These are phyloP conservation scores for Ophiostoma sp. DNA, from an alignment of 2,329 filamentous ascomycete genomes.

Conservation along the genomic window DNA sequence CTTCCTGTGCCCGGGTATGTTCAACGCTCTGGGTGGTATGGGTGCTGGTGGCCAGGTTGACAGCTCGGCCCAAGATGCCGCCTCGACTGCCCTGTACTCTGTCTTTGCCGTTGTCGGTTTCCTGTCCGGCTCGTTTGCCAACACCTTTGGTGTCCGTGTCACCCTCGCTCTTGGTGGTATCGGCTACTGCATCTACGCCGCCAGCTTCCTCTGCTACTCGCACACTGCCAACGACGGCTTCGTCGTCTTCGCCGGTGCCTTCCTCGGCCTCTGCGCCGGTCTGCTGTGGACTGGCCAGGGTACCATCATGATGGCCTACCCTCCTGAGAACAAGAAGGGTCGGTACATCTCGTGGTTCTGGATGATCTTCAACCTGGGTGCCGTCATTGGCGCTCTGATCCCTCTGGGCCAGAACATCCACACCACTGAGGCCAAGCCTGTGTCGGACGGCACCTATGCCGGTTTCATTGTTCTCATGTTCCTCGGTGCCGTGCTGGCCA, in stretches of 20 bases:
- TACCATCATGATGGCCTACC: conserved; percentile 86
- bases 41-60: conserved; percentile 30
- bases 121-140: conserved; percentile 71
- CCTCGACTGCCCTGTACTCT: conserved; percentile 44
- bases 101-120: conserved; percentile 57
- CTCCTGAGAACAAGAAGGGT: conserved; percentile 73
- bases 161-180: conserved; percentile 68
- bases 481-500: conserved; percentile 54
- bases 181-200: conserved; percentile 70
- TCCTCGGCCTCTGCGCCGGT: conserved; percentile 72
- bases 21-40: conserved; percentile 30
- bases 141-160: conserved; percentile 63
- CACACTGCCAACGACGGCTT: conserved; percentile 64
- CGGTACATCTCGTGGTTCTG: conserved; percentile 88
- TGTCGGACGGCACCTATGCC: conserved; percentile 29
- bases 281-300: conserved; percentile 79
- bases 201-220: conserved; percentile 64
- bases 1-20: conserved; percentile 40
- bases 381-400: conserved; percentile 75
- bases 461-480: conserved; percentile 30
- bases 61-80: conserved; percentile 26
- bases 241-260: conserved; percentile 68
- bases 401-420: conserved; percentile 61
- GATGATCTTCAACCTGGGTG: conserved; percentile 91
- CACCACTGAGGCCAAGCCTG: conserved; percentile 39